Evolutionary conservation across 495 filamentous ascomycete genomes (phyloP), one percentile per base, ranked within the genome.

Genomic region (Trypethelium eluteriae): DNA sequence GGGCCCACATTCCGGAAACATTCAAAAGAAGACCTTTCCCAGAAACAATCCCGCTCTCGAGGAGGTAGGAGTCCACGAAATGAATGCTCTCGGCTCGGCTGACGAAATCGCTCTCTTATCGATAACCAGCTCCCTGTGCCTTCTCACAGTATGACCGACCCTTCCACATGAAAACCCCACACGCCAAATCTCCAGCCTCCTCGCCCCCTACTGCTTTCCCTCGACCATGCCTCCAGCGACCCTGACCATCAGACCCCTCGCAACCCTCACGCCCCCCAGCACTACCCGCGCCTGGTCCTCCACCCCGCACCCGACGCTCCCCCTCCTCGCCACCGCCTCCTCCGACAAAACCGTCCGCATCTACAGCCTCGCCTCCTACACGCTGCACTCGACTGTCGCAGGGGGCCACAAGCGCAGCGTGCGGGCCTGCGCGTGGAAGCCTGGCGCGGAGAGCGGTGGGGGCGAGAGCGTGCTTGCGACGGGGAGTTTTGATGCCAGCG

Each of bases 331-430:
- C 62, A 96, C 93, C 66, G 86, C 89, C 75, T 92, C 90, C 80
- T 84, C 88, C 44, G 88, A 91, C 78, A 92, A 91, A 66, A 88
- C 88, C 41, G 90, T 92, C 57, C 91, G 89, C 63, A 81, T 98
- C 68, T 95, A 94, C 81, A 94, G 89, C 34, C 86, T 98, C 18
- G 82, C 82, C 34, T 89, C 87, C 69, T 89, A 95, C 74, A 84
- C 84, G 10, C 82, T 90, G 25, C 87, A 92, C 69, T 90, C 87
- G 63, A 85, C 84, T 2, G 87, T 98, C 36, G 84, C 88, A 9
- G 91, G 92, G 49, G 94, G 93, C 2, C 94, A 98, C 77, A 90
- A 92, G 65, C 89, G 94, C 50, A 91, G 87, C 66, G 84, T 98
- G 12, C 85, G 94, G 49, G 82, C 85, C 50, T 83, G 84, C 11